Conservation (phyloP, 176 grass and related monocot genomes). For the Triticum timopheevii region DNA sequence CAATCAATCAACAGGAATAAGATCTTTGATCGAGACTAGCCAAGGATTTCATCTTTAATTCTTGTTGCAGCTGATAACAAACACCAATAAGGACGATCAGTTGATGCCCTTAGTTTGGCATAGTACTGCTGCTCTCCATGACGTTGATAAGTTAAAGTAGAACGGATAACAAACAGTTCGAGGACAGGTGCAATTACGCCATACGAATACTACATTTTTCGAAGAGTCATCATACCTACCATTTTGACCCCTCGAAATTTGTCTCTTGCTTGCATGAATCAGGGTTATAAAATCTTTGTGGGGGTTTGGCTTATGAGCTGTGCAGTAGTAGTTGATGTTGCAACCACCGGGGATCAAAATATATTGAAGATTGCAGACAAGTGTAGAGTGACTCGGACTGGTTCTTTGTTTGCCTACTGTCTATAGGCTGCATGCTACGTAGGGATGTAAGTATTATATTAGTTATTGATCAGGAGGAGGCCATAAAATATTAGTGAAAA, state of each 20-base stretch:
- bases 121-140: background rate
- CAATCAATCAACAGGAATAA: conserved; percentile 38
- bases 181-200: conserved; percentile 10
- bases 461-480: background rate
- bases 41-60: conserved; percentile 28
- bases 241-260: conserved; percentile 1
- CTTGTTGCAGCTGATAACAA: background rate
- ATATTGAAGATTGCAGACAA: conserved; percentile 17
- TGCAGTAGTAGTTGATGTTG: conserved; percentile 26
- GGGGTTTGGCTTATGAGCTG: background rate
- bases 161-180: background rate
- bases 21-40: conserved; percentile 30
- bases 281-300: background rate
- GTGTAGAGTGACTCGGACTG: conserved; percentile 2
- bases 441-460: background rate
- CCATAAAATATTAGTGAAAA: background rate
- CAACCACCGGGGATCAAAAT: conserved; percentile 26
- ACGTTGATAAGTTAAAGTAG: conserved; percentile 9
- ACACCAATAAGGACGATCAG: conserved; percentile 2
- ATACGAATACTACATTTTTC: conserved; percentile 14
- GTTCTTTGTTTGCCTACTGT: background rate
- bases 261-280: conserved; percentile 29
- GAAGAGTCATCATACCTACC: conserved; percentile 24
- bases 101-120: conserved; percentile 2
- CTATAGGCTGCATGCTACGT: conserved; percentile 10